A percentile compares a stretch with the other conserved stretches of the same genome.
phyloP scores from a whole-genome alignment of 176 grass and related monocot genomes.

The Oryza rufipogon region DNA sequence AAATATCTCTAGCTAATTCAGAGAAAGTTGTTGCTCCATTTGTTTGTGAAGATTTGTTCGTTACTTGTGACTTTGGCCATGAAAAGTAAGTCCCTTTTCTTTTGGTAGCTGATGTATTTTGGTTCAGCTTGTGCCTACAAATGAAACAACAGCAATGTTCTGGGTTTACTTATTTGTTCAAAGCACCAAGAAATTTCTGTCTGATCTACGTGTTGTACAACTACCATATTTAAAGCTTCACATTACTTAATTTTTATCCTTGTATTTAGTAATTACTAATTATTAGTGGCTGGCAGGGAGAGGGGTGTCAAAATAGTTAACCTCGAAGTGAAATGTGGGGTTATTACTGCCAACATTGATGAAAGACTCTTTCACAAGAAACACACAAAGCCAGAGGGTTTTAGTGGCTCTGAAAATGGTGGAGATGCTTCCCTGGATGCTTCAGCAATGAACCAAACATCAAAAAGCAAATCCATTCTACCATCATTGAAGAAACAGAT shows the following conservation, averaged over 20 bases:
- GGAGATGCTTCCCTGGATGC: conserved; percentile 39
- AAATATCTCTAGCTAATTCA: conserved; percentile 51
- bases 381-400: conserved; percentile 45
- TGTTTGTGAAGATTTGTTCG: conserved; percentile 74
- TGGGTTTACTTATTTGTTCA: conserved; percentile 20
- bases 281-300: conserved; percentile 67
- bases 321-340: conserved; percentile 82
- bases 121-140: conserved; percentile 15
- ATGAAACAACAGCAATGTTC: conserved; percentile 20
- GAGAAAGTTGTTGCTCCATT: conserved; percentile 64
- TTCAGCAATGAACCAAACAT: conserved; percentile 50
- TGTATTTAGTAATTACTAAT: conserved; percentile 34
- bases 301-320: conserved; percentile 87
- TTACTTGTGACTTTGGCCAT: conserved; percentile 78
- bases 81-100: conserved; percentile 75
- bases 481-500: conserved; percentile 78
- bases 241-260: conserved; percentile 24
- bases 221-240: conserved; percentile 35
- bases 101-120: conserved; percentile 14
- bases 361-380: conserved; percentile 72
- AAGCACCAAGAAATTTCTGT: conserved; percentile 13
- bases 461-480: conserved; percentile 66
- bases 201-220: background rate
- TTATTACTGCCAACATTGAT: conserved; percentile 69
- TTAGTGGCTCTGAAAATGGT: conserved; percentile 26